Evolutionary conservation across 2,329 filamentous ascomycete genomes (phyloP), one percentile per base, ranked within the genome.

Genomic region (Colletotrichum paranaense): DNA sequence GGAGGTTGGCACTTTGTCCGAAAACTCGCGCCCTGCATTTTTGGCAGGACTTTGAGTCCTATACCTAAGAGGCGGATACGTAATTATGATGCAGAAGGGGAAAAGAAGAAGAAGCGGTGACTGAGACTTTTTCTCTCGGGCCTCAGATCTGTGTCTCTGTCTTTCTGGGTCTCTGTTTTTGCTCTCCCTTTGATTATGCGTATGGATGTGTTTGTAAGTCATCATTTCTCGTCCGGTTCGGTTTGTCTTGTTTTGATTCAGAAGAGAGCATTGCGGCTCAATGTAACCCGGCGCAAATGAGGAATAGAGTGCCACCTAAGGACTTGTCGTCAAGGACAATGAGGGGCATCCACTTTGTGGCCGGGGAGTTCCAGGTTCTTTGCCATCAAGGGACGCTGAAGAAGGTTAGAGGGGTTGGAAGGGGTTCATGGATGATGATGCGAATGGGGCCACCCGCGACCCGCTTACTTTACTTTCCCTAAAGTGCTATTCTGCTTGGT

Each of bases 221-320:
- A 42, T 42, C 38, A 42, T 42, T 42, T 42, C 4, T 42, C 6
- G 14, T 19, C 5, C 38, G 38, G 38, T 49, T 65, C 22, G 19
- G 16, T 56, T 1, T 70, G 52, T 56, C 26, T 56, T 64, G 60
- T 65, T 70, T 73, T 70, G 70, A 65, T 65, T 62, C 60, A 64
- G 32, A 14, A 24, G 16, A 32, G 14, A 62, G 30, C 22, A 59
- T 30, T 49, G 30, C 26, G 49, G 49, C 42, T 22, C 26, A 38
- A 63, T 71, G 64, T 38, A 62, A 72, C 42, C 8, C 42, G 42
- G n/a, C 64, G 49, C 64, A 62, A 68, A n/a, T 62, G 57, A 72
- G 67, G 52, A 56, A 28, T 62, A n/a, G 32, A 38, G 57, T 68
- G 14, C 52, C 42, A 62, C 52, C 52, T 57, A 68, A 63, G 65